Evolutionary conservation across 1,284 basidiomycete species (phyloP).

Genomic region (Pholiota adiposa): DNA sequence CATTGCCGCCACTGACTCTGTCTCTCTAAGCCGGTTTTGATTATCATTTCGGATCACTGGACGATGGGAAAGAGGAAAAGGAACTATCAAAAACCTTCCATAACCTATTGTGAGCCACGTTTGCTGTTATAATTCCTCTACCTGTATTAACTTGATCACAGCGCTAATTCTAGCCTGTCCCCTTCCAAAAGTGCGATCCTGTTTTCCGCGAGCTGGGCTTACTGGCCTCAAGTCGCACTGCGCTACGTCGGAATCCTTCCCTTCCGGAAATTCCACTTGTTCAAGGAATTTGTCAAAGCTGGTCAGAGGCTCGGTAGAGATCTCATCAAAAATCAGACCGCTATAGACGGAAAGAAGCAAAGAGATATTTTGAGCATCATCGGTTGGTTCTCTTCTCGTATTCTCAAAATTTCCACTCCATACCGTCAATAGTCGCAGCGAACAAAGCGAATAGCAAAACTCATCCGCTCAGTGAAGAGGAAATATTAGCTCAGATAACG

Average conservation of each 20-base stretch:
- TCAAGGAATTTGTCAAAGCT: slow-evolving; percentile 9
- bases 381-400: not conserved
- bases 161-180: slow-evolving; percentile 12
- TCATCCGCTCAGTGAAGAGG: slow-evolving; percentile 13
- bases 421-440: not conserved
- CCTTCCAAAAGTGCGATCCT: slow-evolving; percentile 10
- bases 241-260: slow-evolving; percentile 7
- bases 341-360: slow-evolving; percentile 8
- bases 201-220: slow-evolving; percentile 15
- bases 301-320: slow-evolving; percentile 12
- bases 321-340: slow-evolving; percentile 5
- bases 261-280: slow-evolving; percentile 13
- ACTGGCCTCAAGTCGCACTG: slow-evolving; percentile 9
- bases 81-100: slow-evolving; percentile 11
- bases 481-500: slow-evolving; percentile 14
- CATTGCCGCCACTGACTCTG: not conserved
- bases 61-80: slow-evolving; percentile 4
- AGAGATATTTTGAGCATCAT: slow-evolving; percentile 15
- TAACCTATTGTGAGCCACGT: slow-evolving; percentile 6
- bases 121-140: not conserved
- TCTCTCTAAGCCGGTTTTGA: slow-evolving; percentile 11
- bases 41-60: slow-evolving; percentile 15
- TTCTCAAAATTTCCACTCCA: not conserved
- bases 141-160: not conserved
- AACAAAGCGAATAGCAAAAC: slow-evolving; percentile 7